Evolutionary conservation across 2,329 filamentous ascomycete species (phyloP).

Genomic region (Mollisia scopiformis): DNA sequence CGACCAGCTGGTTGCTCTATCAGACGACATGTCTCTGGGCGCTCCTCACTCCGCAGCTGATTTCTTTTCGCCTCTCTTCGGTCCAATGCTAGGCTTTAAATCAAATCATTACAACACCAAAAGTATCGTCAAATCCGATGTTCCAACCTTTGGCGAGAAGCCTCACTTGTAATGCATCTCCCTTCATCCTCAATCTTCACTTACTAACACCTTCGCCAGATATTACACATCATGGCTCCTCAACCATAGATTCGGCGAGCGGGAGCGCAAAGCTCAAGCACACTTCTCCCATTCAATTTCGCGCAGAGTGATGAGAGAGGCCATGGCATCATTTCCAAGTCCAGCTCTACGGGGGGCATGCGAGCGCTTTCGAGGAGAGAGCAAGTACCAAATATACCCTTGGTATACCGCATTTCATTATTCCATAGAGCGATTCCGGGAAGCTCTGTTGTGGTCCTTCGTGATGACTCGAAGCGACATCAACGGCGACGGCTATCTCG

Average conservation of each 20-base stretch:
- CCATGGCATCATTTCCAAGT: conserved; percentile 44
- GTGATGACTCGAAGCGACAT: conserved; percentile 43
- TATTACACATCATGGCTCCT: conserved; percentile 49
- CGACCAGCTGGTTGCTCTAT: conserved; percentile 46
- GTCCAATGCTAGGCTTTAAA: conserved; percentile 46
- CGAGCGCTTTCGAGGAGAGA: conserved; percentile 47
- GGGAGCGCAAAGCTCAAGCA: conserved; percentile 46
- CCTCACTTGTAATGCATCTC: conserved; percentile 46
- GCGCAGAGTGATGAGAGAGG: conserved; percentile 42
- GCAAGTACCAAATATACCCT: conserved; percentile 45
- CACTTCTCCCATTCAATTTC: conserved; percentile 47
- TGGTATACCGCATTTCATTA: conserved; percentile 48
- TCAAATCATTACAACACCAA: conserved; percentile 44
- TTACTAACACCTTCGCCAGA: too few species aligned
- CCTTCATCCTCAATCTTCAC: too few species aligned
- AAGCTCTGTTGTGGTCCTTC: conserved; percentile 47
- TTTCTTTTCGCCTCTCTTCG: conserved; percentile 47
- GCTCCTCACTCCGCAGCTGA: conserved; percentile 46
- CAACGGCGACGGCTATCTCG: conserved; percentile 43
- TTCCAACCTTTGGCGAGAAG: conserved; percentile 44
- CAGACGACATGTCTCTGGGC: conserved; percentile 48
- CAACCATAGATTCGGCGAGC: conserved; percentile 47
- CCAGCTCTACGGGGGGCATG: conserved; percentile 43
- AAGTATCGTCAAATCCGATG: conserved; percentile 36
- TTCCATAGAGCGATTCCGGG: conserved; percentile 46